Evolutionary conservation across 306 rosid genomes (phyloP).

Genomic region (Quercus cerris): DNA sequence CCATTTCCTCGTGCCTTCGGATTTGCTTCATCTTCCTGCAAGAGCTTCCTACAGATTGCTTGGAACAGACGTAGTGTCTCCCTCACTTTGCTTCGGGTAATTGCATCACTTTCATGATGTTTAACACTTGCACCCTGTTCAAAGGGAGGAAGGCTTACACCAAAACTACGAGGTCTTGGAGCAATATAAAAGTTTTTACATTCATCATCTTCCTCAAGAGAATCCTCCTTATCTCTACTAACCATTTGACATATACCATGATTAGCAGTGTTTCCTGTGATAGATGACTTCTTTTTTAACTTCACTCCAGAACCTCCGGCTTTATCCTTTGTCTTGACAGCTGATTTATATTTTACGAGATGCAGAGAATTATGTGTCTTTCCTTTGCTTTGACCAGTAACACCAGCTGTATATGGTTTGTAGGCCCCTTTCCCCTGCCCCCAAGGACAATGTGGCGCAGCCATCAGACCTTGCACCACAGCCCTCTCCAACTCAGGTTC

Average conservation of each 20-base stretch:
- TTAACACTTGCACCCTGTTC: conserved; percentile 29
- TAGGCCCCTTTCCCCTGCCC: conserved; percentile 32
- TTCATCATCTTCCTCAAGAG: conserved; percentile 21
- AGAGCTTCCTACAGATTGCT: conserved; percentile 68
- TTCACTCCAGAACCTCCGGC: conserved; percentile 20
- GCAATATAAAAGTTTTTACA: conserved; percentile 9
- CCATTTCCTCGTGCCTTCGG: conserved; percentile 25
- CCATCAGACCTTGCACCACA: conserved; percentile 55
- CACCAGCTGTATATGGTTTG: conserved; percentile 26
- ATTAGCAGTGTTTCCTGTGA: conserved; percentile 15
- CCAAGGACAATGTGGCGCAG: conserved; percentile 59
- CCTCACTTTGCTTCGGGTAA: conserved; percentile 61
- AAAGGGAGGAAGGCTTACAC: conserved; percentile 52
- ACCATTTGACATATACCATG: conserved; percentile 41
- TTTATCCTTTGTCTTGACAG: conserved; percentile 36
- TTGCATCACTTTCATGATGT: conserved; percentile 27
- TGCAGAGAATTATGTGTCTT: conserved; percentile 29
- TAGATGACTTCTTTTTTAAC: conserved; percentile 19
- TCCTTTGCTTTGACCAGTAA: conserved; percentile 36
- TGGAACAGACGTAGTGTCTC: conserved; percentile 73
- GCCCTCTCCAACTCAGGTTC: conserved; percentile 30
- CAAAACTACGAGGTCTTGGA: conserved; percentile 18
- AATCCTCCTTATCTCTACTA: conserved; percentile 28
- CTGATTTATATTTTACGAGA: conserved; percentile 29
- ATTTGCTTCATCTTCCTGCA: conserved; percentile 71